A percentile compares a stretch with the other conserved stretches of the same genome.
phyloP scores from a whole-genome alignment of 768 basidiomycete genomes.

The Boletus rubropictus region DNA sequence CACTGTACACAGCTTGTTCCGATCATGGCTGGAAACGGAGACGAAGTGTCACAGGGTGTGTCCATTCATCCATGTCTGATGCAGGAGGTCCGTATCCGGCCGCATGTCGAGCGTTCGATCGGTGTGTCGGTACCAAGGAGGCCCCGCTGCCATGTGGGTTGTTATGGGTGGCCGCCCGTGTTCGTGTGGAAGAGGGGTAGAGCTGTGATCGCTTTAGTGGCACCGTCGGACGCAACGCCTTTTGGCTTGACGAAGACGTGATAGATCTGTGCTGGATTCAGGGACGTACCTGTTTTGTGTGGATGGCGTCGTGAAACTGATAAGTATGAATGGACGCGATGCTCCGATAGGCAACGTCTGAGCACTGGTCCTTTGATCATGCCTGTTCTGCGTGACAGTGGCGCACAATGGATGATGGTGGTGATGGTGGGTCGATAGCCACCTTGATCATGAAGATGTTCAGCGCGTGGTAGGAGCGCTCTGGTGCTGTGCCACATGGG shows the following conservation, averaged over 20 bases:
- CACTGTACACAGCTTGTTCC: conserved; percentile 3
- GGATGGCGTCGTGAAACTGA: background rate
- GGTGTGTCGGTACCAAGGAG: conserved; percentile 4
- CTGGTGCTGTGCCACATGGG: too few species aligned
- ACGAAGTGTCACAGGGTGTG: background rate
- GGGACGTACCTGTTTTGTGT: conserved; percentile 4
- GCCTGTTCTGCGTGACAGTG: background rate
- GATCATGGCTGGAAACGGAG: conserved; percentile 4
- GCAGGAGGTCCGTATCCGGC: conserved; percentile 9
- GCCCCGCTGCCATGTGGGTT: conserved; percentile 10
- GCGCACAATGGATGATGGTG: background rate
- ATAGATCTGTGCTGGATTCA: conserved; percentile 1
- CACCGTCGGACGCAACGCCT: conserved; percentile 1
- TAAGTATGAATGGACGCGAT: background rate
- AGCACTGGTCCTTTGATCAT: background rate
- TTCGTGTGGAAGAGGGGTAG: conserved; percentile 1
- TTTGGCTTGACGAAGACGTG: background rate
- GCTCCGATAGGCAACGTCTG: background rate
- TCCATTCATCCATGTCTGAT: background rate
- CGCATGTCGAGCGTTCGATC: conserved; percentile 1
- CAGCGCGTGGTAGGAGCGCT: background rate
- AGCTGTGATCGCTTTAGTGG: background rate
- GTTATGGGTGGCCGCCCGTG: conserved; percentile 6
- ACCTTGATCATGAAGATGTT: too few species aligned
- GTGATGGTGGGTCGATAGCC: background rate